Conservation (phyloP, 805 yeast species). For the Suhomyces prunicola region DNA sequence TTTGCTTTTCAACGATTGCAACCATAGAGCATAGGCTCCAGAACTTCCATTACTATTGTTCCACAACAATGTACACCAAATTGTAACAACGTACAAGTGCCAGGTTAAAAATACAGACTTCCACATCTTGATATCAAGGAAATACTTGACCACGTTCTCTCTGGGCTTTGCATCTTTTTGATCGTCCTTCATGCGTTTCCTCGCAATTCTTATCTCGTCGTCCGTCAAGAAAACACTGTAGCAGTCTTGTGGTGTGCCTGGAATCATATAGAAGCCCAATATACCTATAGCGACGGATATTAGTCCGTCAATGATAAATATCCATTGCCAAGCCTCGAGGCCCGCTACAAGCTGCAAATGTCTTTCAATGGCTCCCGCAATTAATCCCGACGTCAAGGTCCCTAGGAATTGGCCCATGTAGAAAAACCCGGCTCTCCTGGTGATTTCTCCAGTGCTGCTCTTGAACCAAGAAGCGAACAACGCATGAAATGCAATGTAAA, state of each 20-base stretch:
- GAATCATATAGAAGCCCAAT: slow-evolving; percentile 17
- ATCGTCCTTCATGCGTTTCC: slow-evolving; percentile 28
- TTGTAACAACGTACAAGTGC: slow-evolving; percentile 28
- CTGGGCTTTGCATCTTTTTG: slow-evolving; percentile 16
- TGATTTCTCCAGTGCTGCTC: slow-evolving; percentile 43
- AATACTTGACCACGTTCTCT: slow-evolving; percentile 13
- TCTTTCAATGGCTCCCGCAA: slow-evolving; percentile 18
- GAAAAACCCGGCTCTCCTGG: slow-evolving; percentile 23
- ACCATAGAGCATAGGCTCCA: slow-evolving; percentile 49
- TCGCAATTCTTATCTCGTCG: slow-evolving; percentile 53
- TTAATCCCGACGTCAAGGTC: slow-evolving; percentile 24
- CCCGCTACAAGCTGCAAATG: slow-evolving; percentile 1
- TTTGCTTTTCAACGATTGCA: slow-evolving; percentile 16
- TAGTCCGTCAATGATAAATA: slow-evolving; percentile 24
- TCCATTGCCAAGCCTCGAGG: slow-evolving; percentile 19
- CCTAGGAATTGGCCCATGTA: slow-evolving; percentile 32
- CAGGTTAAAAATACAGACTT: slow-evolving; percentile 26
- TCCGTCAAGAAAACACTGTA: slow-evolving; percentile 52
- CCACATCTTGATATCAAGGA: slow-evolving; percentile 26
- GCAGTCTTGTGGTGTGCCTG: slow-evolving; percentile 32
- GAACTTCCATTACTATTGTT: slow-evolving; percentile 41
- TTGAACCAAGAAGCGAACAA: slow-evolving; percentile 53
- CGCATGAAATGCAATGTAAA: slow-evolving; percentile 10
- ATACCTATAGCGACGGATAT: slow-evolving; percentile 19
- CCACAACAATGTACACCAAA: slow-evolving; percentile 17